These are phyloP conservation scores for Amanita polypyramis DNA, from an alignment of 768 basidiomycete species.

Conservation along the genomic window DNA sequence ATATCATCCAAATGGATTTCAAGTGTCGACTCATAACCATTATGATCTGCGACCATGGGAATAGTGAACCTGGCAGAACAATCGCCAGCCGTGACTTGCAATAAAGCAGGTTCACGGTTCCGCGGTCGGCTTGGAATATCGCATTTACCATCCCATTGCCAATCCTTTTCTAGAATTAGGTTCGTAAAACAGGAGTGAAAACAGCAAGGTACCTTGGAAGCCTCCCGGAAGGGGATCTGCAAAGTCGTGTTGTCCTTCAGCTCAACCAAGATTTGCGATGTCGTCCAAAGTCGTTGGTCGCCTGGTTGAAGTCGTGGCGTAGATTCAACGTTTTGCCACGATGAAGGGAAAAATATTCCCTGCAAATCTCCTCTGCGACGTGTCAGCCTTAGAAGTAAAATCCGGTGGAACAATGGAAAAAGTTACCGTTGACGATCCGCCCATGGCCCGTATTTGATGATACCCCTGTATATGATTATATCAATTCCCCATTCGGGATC, in stretches of 20 bases:
- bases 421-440: slow-evolving; percentile 81
- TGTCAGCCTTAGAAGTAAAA: slow-evolving; percentile 2
- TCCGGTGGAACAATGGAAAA: not conserved
- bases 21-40: slow-evolving; percentile 71
- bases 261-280: slow-evolving; percentile 72
- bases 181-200: not conserved
- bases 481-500: slow-evolving; percentile 94
- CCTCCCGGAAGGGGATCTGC: slow-evolving; percentile 84
- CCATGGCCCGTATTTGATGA: slow-evolving; percentile 89
- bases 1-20: slow-evolving; percentile 78
- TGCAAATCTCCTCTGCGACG: slow-evolving; percentile 60
- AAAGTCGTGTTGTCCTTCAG: slow-evolving; percentile 68
- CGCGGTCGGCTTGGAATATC: slow-evolving; percentile 38
- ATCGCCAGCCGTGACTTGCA: slow-evolving; percentile 68
- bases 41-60: slow-evolving; percentile 64
- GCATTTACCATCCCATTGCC: slow-evolving; percentile 76
- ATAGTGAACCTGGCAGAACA: slow-evolving; percentile 78
- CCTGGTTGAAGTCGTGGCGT: slow-evolving; percentile 58
- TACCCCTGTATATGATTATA: slow-evolving; percentile 65
- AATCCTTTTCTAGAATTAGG: slow-evolving; percentile 45
- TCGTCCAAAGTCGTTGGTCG: slow-evolving; percentile 76
- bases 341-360: slow-evolving; percentile 71
- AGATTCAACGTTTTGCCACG: slow-evolving; percentile 52
- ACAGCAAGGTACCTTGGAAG: slow-evolving; percentile 56
- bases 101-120: slow-evolving; percentile 56